phyloP scores from a whole-genome alignment of 176 grass and related monocot species.

The Avena insularis region DNA sequence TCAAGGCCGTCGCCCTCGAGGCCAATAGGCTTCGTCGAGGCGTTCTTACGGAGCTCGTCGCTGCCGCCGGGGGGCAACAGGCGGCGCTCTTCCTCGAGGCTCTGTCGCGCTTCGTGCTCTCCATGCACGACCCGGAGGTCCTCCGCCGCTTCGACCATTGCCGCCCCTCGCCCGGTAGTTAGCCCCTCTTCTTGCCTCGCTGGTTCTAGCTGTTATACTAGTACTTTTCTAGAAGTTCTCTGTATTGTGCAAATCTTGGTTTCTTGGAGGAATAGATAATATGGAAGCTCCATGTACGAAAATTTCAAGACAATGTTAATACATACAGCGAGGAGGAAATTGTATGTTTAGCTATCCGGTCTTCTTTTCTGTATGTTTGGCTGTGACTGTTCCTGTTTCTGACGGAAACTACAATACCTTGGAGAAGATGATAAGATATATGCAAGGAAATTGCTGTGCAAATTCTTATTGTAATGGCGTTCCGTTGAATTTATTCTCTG shows the following conservation, averaged over 20 bases:
- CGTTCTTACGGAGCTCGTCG: constrained; percentile 61
- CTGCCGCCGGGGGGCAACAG: constrained; percentile 58
- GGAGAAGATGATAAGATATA: constrained; percentile 26
- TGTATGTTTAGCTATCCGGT: not conserved
- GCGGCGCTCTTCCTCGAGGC: constrained; percentile 67
- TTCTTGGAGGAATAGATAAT: constrained; percentile 38
- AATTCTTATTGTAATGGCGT: constrained; percentile 1
- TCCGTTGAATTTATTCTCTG: constrained; percentile 8
- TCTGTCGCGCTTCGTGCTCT: constrained; percentile 63
- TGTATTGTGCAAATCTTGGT: constrained; percentile 48
- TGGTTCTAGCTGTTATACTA: constrained; percentile 29
- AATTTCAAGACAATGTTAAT: not conserved
- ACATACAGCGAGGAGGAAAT: not conserved
- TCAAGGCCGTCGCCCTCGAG: constrained; percentile 50
- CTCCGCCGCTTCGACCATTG: constrained; percentile 64
- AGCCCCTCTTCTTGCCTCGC: constrained; percentile 50
- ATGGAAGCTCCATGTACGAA: constrained; percentile 21
- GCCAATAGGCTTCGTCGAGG: constrained; percentile 66
- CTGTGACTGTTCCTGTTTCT: constrained; percentile 24
- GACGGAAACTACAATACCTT: constrained; percentile 21
- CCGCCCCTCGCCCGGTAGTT: constrained; percentile 50
- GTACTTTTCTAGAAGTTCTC: constrained; percentile 18
- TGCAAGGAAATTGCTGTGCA: constrained; percentile 13
- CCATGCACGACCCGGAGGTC: constrained; percentile 64
- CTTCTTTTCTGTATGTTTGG: not conserved